A percentile compares a stretch with the other conserved stretches of the same genome.
phyloP scores from a whole-genome alignment of 768 basidiomycete species.

The Bullera alba region DNA sequence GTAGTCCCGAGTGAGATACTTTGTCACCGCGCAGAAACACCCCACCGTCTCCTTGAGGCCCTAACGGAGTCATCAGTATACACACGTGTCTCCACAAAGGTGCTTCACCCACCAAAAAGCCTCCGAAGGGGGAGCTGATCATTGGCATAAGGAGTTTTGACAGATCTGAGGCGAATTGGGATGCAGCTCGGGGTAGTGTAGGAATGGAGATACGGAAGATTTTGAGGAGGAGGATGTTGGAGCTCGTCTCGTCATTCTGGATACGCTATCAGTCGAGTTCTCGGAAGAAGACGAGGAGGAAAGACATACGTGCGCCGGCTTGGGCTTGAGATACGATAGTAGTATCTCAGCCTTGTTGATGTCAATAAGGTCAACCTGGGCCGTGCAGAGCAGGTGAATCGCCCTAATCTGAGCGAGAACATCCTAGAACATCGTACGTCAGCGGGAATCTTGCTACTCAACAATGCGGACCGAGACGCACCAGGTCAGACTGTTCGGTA shows the following conservation, averaged over 20 bases:
- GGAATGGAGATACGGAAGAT: conserved; percentile 81
- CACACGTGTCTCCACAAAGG: background rate
- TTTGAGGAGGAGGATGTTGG: conserved; percentile 77
- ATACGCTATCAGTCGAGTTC: conserved; percentile 48
- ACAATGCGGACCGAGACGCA: conserved; percentile 31
- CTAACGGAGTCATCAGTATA: conserved; percentile 50
- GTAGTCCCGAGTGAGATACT: conserved; percentile 80
- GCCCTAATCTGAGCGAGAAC: conserved; percentile 30
- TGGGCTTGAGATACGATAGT: conserved; percentile 64
- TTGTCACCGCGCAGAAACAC: conserved; percentile 80
- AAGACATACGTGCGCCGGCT: conserved; percentile 20
- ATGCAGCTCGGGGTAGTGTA: conserved; percentile 79
- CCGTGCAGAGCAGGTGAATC: conserved; percentile 21
- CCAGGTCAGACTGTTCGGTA: conserved; percentile 60
- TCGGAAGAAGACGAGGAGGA: background rate
- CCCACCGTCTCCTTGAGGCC: conserved; percentile 86
- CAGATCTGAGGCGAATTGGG: conserved; percentile 79
- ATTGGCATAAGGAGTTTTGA: conserved; percentile 76
- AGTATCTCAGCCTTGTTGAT: conserved; percentile 74
- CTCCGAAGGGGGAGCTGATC: conserved; percentile 73
- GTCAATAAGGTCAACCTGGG: conserved; percentile 66
- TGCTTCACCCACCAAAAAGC: conserved; percentile 14
- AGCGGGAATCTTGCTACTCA: background rate
- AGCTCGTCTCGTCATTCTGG: conserved; percentile 64
- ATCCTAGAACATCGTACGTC: conserved; percentile 19